Conservation (phyloP, 2,329 filamentous ascomycete species). For the Curvularia lunata region DNA sequence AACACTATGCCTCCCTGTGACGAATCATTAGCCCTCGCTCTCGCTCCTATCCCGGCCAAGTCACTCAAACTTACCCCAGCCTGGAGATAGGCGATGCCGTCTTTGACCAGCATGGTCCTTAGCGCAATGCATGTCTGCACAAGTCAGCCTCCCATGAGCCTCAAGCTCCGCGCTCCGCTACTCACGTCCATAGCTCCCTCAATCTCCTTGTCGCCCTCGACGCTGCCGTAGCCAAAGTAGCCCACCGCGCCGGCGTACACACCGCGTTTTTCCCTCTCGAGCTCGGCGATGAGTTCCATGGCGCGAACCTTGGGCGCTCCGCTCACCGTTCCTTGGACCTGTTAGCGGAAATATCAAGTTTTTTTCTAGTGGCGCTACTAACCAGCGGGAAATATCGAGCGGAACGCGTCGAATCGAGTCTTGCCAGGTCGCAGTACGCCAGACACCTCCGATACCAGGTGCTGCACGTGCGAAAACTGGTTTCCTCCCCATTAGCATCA, state of each 20-base stretch:
- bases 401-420: constrained; percentile 93
- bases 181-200: constrained; percentile 84
- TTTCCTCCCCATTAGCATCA: constrained; percentile 7
- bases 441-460: constrained; percentile 94
- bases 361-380: constrained; percentile 24
- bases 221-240: constrained; percentile 87
- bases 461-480: constrained; percentile 93
- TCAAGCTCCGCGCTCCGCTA: constrained; percentile 17
- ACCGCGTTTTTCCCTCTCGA: constrained; percentile 92
- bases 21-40: constrained; percentile 28
- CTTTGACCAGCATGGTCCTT: constrained; percentile 93
- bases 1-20: constrained; percentile 46
- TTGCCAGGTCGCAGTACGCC: constrained; percentile 82
- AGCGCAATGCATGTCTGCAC: constrained; percentile 68
- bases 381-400: constrained; percentile 94
- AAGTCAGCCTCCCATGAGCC: constrained; percentile 31
- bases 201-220: constrained; percentile 65
- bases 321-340: constrained; percentile 71
- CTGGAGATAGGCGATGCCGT: constrained; percentile 89
- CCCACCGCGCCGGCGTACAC: constrained; percentile 96
- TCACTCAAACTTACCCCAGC: constrained; percentile 71
- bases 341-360: constrained; percentile 20
- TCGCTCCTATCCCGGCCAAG: constrained; percentile 24
- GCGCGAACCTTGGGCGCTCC: constrained; percentile 95
- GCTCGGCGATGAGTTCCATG: constrained; percentile 95